Base-by-base conservation (phyloP, 345 rosid species). In the Arabidopsis suecica region DNA sequence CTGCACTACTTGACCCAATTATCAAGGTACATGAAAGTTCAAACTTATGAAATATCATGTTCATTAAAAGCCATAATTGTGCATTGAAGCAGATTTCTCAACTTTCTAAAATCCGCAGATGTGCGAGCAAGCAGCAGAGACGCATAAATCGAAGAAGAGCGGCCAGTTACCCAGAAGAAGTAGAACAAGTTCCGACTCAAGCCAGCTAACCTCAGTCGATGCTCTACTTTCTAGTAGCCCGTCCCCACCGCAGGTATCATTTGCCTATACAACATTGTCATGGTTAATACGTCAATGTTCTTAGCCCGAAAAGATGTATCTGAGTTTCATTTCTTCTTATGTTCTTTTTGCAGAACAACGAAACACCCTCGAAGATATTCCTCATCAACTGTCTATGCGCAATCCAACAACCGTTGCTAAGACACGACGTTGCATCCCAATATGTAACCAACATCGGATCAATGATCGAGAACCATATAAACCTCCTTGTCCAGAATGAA, bases 61-160 rank as follows among this genome's bases (percentile, higher is more conserved):
- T 28, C 33, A 40, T 61, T 12, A 9, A 61, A 61, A 40, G 3
- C 40, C 48, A 72, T 40, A n/a, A 60, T 60, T 51, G 14, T 41
- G 66, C 71, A 58, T 64, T 73, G 37, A 55, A 76, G 23, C 45
- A 13, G 23, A 25, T 51, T 23, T 45, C 38, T 71, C 11, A 47
- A 63, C 65, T 37, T 61, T 37, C 14, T 77, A 23, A 11, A 58
- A 48, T 78, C 16, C 74, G 63, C 80, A 92, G 99, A 95, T 95
- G 96, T 92, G 98, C 65, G 99, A 95, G 84, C 93, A 83, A 85
- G 98, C 99, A 5, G 98, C 99, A 48, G 98, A 92, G 76, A 90
- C 96, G 9, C 93, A 95, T 84, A 95, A 90, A 80, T 90, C 90
- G 5, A 92, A 89, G 83, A 85, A 80, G 71, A 75, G 64, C 30